phyloP scores from a whole-genome alignment of 129 eudicot genomes.

The Chrysanthemum seticuspe region DNA sequence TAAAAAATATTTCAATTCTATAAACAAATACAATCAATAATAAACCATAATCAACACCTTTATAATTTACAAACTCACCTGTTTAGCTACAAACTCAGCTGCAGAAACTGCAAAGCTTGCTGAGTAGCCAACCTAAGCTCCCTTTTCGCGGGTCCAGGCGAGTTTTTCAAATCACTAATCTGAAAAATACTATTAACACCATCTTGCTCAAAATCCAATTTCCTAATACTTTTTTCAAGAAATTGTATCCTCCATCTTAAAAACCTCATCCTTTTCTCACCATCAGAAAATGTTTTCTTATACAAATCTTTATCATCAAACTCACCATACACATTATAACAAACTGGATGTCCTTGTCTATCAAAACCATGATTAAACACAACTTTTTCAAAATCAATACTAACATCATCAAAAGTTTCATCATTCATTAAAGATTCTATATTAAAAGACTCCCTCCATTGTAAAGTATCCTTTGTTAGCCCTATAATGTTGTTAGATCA shows the following conservation, averaged over 20 bases:
- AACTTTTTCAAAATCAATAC: constrained; percentile 72
- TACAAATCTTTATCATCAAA: constrained; percentile 86
- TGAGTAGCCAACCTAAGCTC: constrained; percentile 68
- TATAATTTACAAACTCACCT: constrained; percentile 38
- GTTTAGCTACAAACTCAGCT: constrained; percentile 88
- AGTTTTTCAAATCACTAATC: constrained; percentile 76
- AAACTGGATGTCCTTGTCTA: constrained; percentile 71
- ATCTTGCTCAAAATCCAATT: constrained; percentile 66
- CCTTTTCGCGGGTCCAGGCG: constrained; percentile 81
- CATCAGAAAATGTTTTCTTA: constrained; percentile 65
- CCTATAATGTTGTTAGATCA: too few species aligned
- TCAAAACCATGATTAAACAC: constrained; percentile 66
- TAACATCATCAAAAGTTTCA: constrained; percentile 44
- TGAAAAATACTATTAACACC: constrained; percentile 68
- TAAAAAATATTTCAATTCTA: not conserved
- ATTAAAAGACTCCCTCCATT: constrained; percentile 60
- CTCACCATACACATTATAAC: constrained; percentile 89
- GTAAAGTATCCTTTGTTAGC: constrained; percentile 36
- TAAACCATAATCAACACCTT: not conserved
- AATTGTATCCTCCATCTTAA: constrained; percentile 83
- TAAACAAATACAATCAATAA: not conserved
- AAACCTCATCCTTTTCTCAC: constrained; percentile 58
- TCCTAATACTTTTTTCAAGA: constrained; percentile 76
- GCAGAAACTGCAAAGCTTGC: constrained; percentile 69
- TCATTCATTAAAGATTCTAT: constrained; percentile 44